Evolutionary conservation across 2,329 filamentous ascomycete species (phyloP), one percentile per base, ranked within the genome.

Genomic region (Fusarium poae): DNA sequence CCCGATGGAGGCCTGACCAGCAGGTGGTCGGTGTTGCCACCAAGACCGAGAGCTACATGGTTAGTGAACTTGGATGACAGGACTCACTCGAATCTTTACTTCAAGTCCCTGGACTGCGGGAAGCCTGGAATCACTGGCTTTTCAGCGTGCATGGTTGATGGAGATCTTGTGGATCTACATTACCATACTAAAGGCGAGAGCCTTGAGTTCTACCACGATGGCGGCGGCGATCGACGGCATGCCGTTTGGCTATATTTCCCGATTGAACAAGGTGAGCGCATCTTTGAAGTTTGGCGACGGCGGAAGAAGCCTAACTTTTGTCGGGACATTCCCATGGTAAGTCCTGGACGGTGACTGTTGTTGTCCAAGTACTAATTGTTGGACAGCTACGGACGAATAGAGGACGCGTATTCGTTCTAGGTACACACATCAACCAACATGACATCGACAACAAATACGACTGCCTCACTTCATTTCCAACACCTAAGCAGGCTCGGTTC

Each of bases 231-330:
- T 20, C 52, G 53, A 29, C 15, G 32, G 2, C 53, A 59, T 12
- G 46, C 45, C 12, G 53, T 65, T 15, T 65, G 62, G 62, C 9
- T 65, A 11, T 53, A 59, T 23, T 50, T 65, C 2, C 60, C 62
- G 4, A n/a, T 59, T 0, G 34, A 65, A 16, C 18, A 34, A 10
- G 4, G 40, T 15, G 62, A 65, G 29, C 34, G 42, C 10, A 23
- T 65, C 2, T 30, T 59, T 5, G 60, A 65, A 23, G 25, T 65
- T 27, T 65, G 62, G 62, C 53, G 62, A 5, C n/a, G 49, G 6
- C 45, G 29, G 12, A 45, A 23, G 9, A 63, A 40, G 4, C 50
- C 60, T 11, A 6, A 4, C 2, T 62, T 39, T 13, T 63, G 58
- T 23, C 60, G 58, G 23, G 60, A 63, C 40, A 37, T 63, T 2